Evolutionary conservation across 805 yeast genomes (phyloP).

Genomic region (Wickerhamomyces strasburgensis): DNA sequence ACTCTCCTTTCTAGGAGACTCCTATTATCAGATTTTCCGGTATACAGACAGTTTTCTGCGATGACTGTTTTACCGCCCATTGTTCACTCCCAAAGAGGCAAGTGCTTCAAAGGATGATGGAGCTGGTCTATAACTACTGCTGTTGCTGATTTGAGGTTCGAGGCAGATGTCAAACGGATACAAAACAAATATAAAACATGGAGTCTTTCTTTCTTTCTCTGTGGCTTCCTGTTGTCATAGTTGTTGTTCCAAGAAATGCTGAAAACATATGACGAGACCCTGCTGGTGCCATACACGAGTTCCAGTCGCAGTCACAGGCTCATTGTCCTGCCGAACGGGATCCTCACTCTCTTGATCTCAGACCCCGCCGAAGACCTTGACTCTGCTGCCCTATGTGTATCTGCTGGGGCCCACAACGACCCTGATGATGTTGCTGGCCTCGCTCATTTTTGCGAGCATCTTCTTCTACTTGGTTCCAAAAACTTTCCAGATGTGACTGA

Average conservation of each 20-base stretch:
- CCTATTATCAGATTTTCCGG: too few relatives aligned
- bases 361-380: conserved; percentile 65
- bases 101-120: background rate
- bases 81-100: background rate
- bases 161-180: too few relatives aligned
- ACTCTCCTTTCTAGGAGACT: too few relatives aligned
- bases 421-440: conserved; percentile 68
- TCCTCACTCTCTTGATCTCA: conserved; percentile 62
- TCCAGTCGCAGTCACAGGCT: conserved; percentile 38
- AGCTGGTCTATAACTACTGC: too few relatives aligned
- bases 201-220: background rate
- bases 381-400: conserved; percentile 69
- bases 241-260: conserved; percentile 2
- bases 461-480: conserved; percentile 54
- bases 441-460: conserved; percentile 88
- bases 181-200: background rate
- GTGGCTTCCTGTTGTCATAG: background rate
- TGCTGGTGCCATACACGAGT: conserved; percentile 32
- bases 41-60: too few relatives aligned
- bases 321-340: conserved; percentile 60
- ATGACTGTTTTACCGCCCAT: background rate
- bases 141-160: too few relatives aligned
- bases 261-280: conserved; percentile 15
- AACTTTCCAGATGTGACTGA: conserved; percentile 43
- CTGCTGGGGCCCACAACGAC: conserved; percentile 78